Evolutionary conservation across 495 filamentous ascomycete genomes (phyloP), one percentile per base, ranked within the genome.

Genomic region (Neurospora africana): DNA sequence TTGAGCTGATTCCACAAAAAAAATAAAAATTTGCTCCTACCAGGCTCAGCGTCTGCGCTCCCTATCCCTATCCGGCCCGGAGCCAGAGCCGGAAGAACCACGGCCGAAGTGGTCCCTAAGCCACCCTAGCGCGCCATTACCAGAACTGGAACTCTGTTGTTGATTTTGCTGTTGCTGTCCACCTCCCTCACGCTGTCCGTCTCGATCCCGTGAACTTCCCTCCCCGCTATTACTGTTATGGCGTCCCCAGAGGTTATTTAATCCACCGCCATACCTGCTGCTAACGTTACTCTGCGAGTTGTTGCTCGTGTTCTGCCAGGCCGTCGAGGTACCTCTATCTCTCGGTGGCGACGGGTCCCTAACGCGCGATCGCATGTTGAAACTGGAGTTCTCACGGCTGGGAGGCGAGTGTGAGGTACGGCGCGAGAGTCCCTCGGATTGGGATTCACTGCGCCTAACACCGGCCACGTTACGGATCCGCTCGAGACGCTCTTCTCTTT

Each of bases 401-500:
- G 72, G n/a, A 1, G 75, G 75, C 19, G 76, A 76, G n/a, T 69
- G 39, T 2, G 76, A 75, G 27, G 70, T 72, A 13, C 71, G 75
- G 6, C 76, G 72, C 3, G 44, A n/a, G 2, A 33, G 8, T 21
- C 70, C 68, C 15, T 65, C 53, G 27, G 53, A 4, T 19, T 19
- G 38, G 8, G 67, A 30, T 23, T 72, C 36, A 1, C 36, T 37
- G 15, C 41, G 36, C 10, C 40, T 39, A 27, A 41, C 37, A 33
- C 61, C 43, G 21, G 41, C 73, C 10, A 74, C 65, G 58, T 73
- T 78, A 13, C 77, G 75, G 69, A 79, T 77, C 0, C 73, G 40
- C 9, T 73, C 39, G 11, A 80, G 75, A 3, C 78, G 74, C 10
- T 77, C 74, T 23, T 72, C 41, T 65, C 76, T 78, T 47, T 78